Evolutionary conservation across 164 flowering plant genomes (phyloP).

Genomic region (Warburgia ugandensis): DNA sequence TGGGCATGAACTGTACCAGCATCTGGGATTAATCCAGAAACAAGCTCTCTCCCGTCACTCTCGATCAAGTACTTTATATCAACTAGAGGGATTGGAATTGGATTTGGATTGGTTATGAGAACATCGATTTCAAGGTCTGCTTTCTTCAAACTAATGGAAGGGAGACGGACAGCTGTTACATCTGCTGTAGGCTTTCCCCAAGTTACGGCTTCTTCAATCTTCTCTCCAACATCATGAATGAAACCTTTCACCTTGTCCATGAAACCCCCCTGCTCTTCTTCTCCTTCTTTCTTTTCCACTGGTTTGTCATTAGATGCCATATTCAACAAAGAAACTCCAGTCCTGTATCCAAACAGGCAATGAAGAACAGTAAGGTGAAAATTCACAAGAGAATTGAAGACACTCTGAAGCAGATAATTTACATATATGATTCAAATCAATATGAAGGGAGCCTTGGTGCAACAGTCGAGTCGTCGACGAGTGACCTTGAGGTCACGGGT

Average conservation of each 20-base stretch:
- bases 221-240: constrained; percentile 23
- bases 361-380: neutral
- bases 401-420: no score
- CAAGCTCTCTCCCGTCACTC: constrained; percentile 20
- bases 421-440: no score
- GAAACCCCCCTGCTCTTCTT: constrained; percentile 15
- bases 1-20: constrained; percentile 21
- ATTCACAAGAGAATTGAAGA: neutral
- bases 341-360: neutral
- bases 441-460: no score
- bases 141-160: constrained; percentile 11
- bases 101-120: constrained; percentile 20
- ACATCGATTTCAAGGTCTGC: constrained; percentile 20
- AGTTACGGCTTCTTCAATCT: constrained; percentile 20
- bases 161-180: constrained; percentile 12
- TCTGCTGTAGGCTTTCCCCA: constrained; percentile 23
- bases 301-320: constrained; percentile 15
- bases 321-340: neutral
- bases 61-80: constrained; percentile 25
- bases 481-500: no score
- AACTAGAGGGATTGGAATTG: constrained; percentile 23
- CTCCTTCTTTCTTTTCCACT: constrained; percentile 9
- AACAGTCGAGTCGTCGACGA: no score
- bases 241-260: constrained; percentile 18
- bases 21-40: constrained; percentile 22